A percentile compares a stretch with the other conserved stretches of the same genome.
Evolutionary conservation across 805 yeast species (phyloP).

Genomic region (Blastobotrys robertii): DNA sequence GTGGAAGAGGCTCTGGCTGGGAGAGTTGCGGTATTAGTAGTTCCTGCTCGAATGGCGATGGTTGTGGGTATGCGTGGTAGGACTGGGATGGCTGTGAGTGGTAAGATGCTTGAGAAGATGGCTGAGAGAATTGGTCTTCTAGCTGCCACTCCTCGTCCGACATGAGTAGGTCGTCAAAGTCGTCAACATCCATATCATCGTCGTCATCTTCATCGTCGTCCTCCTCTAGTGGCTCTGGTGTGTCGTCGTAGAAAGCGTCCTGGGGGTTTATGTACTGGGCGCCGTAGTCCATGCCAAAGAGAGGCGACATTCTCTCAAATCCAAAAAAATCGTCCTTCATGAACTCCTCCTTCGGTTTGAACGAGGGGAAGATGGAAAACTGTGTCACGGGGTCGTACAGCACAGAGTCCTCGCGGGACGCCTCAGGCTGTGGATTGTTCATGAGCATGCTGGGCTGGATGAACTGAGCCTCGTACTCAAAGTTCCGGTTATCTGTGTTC

Average conservation of each 20-base stretch:
- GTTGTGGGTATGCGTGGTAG: neutral
- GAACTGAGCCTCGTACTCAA: too few relatives aligned
- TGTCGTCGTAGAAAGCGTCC: slow-evolving; percentile 1
- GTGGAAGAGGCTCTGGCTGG: neutral
- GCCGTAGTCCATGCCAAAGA: slow-evolving; percentile 2
- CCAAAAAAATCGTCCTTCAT: too few relatives aligned
- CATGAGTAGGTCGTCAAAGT: slow-evolving; percentile 1
- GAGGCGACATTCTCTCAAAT: too few relatives aligned
- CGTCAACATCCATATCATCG: slow-evolving; percentile 12
- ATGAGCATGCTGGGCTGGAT: too few relatives aligned
- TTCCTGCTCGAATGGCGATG: neutral
- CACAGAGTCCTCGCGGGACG: too few relatives aligned
- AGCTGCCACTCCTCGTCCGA: slow-evolving; percentile 5
- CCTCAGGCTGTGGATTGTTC: too few relatives aligned
- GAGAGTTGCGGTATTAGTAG: neutral
- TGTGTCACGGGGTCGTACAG: too few relatives aligned
- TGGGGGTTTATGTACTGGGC: slow-evolving; percentile 6
- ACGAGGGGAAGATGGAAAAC: too few relatives aligned
- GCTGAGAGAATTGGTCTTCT: slow-evolving; percentile 4
- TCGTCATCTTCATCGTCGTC: slow-evolving; percentile 15
- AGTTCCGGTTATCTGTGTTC: too few relatives aligned
- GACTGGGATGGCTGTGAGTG: neutral
- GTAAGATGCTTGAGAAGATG: too few relatives aligned
- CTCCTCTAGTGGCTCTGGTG: slow-evolving; percentile 3
- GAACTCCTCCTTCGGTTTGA: too few relatives aligned